phyloP scores from a whole-genome alignment of 2,329 filamentous ascomycete species.

The Ophiostoma pallidulum region DNA sequence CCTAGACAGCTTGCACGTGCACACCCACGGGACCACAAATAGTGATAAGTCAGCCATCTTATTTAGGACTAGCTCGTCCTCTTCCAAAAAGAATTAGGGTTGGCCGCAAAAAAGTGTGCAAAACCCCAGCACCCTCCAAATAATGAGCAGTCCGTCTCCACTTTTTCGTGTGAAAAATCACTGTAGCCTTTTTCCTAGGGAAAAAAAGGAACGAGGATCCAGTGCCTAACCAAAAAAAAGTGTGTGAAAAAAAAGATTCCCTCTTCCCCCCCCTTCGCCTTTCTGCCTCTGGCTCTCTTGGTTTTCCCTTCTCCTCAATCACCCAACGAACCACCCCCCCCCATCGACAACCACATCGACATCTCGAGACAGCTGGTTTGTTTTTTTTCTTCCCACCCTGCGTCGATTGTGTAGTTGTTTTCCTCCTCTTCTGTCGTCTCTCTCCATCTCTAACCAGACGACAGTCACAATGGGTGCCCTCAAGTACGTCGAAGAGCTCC shows the following conservation, averaged over 20 bases:
- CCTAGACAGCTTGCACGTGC: background rate
- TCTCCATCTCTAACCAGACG: constrained; percentile 3
- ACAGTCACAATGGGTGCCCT: constrained; percentile 91
- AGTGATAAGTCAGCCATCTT: background rate
- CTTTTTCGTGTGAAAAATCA: constrained; percentile 5
- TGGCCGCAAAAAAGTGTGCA: constrained; percentile 7
- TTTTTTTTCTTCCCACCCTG: background rate
- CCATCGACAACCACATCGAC: constrained; percentile 10
- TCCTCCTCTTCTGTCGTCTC: background rate
- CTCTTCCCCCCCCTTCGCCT: background rate
- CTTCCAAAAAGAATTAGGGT: background rate
- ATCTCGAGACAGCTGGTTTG: constrained; percentile 8
- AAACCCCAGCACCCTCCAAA: no score
- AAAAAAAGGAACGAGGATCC: no score
- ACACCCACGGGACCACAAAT: background rate
- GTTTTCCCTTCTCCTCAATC: background rate
- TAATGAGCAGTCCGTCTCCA: no score
- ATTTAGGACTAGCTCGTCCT: background rate
- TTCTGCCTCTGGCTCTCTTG: background rate
- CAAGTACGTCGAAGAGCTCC: constrained; percentile 99
- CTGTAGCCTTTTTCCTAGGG: no score
- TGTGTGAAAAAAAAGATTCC: constrained; percentile 5
- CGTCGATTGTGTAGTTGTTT: background rate
- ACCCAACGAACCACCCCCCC: constrained; percentile 4
- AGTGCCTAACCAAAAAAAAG: constrained; percentile 2